Evolutionary conservation across 2,329 filamentous ascomycete species (phyloP).

Genomic region (Claviceps sp.): DNA sequence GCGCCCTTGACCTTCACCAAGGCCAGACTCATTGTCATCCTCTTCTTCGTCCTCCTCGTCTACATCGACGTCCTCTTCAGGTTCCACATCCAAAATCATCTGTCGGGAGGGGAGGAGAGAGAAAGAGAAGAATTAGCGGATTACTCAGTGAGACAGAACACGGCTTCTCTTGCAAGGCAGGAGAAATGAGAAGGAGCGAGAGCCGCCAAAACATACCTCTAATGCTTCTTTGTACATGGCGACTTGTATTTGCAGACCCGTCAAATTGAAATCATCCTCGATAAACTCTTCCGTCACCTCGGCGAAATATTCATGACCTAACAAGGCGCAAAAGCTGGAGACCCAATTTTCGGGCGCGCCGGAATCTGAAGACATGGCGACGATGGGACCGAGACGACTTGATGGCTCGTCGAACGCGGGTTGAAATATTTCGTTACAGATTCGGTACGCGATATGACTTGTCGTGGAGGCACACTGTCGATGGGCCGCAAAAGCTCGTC

Average conservation of each 20-base stretch:
- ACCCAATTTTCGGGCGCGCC: constrained; percentile 82
- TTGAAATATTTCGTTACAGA: neutral
- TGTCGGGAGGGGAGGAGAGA: constrained; percentile 15
- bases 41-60: constrained; percentile 69
- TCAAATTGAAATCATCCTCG: constrained; percentile 98
- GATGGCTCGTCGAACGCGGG: constrained; percentile 3
- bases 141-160: neutral
- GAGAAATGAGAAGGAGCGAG: neutral
- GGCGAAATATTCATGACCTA: constrained; percentile 97
- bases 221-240: constrained; percentile 98
- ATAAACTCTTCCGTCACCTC: constrained; percentile 99
- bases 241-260: constrained; percentile 86
- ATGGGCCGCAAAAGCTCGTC: constrained; percentile 1
- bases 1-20: constrained; percentile 46
- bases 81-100: constrained; percentile 98
- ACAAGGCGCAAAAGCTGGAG: constrained; percentile 84
- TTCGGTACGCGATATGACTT: neutral
- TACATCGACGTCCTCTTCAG: constrained; percentile 83
- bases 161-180: neutral
- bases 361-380: constrained; percentile 45
- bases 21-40: constrained; percentile 53
- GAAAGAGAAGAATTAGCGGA: neutral
- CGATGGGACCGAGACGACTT: neutral
- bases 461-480: constrained; percentile 1
- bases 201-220: constrained; percentile 41